A percentile compares a stretch with the other conserved stretches of the same genome.
These are phyloP conservation scores for Stipa capillata DNA, from an alignment of 176 grass and related monocot genomes.

Conservation along the genomic window DNA sequence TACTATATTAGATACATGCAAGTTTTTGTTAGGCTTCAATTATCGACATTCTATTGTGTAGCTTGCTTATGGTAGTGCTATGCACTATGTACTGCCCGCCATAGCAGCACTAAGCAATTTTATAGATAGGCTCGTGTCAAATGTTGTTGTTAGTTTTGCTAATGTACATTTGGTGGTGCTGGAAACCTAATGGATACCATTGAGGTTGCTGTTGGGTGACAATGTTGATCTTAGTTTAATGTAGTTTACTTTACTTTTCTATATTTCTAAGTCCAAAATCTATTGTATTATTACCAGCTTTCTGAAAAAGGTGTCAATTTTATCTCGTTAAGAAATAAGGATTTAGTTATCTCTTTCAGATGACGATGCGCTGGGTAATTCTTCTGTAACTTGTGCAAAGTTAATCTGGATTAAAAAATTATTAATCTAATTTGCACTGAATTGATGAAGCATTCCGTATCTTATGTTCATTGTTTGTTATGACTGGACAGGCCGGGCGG, in stretches of 20 bases:
- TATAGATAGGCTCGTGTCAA: not conserved
- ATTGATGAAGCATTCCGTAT: not conserved
- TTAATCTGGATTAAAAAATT: not conserved
- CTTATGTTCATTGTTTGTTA: not conserved
- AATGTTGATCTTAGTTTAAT: not conserved
- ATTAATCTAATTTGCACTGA: not conserved
- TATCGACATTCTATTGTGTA: not conserved
- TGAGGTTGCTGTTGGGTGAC: not conserved
- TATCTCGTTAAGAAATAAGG: not conserved
- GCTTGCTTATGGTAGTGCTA: not conserved
- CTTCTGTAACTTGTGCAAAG: not conserved
- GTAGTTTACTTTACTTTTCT: not conserved
- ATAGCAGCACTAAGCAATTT: not conserved
- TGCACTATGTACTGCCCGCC: not conserved
- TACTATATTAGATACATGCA: too few species aligned
- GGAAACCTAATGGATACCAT: not conserved
- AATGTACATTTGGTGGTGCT: not conserved
- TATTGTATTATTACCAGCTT: not conserved
- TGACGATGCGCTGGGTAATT: not conserved
- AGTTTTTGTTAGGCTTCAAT: not conserved
- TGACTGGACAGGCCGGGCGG: conserved; percentile 49
- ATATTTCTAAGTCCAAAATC: not conserved
- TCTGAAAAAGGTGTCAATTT: not conserved
- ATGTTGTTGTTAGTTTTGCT: not conserved
- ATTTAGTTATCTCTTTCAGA: not conserved